Evolutionary conservation across 2,329 filamentous ascomycete genomes (phyloP).

Genomic region (Epichloe coenophiala): DNA sequence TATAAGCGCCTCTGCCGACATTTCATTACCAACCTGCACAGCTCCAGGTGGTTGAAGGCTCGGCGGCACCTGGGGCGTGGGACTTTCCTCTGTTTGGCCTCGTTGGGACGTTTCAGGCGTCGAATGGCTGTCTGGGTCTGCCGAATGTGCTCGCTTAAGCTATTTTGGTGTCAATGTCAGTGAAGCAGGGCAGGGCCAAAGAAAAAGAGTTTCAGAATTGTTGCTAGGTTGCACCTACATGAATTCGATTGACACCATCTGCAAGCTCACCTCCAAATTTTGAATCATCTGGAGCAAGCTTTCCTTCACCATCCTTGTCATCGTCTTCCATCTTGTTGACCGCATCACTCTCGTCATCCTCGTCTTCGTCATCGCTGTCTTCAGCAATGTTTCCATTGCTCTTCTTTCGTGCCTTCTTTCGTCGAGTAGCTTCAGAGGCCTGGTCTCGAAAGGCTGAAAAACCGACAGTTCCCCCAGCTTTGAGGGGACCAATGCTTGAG

Average conservation of each 20-base stretch:
- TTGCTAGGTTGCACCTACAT: slow-evolving; percentile 35
- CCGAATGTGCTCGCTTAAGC: slow-evolving; percentile 72
- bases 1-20: slow-evolving; percentile 29
- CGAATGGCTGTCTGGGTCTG: slow-evolving; percentile 44
- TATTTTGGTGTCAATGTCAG: slow-evolving; percentile 21
- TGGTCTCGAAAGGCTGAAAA: slow-evolving; percentile 79
- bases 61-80: slow-evolving; percentile 9
- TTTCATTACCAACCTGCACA: slow-evolving; percentile 19
- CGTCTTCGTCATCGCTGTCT: slow-evolving; percentile 64
- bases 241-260: slow-evolving; percentile 71
- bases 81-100: slow-evolving; percentile 33
- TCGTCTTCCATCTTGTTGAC: slow-evolving; percentile 53
- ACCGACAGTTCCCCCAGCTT: slow-evolving; percentile 76
- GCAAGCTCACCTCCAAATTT: slow-evolving; percentile 61
- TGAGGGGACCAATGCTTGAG: slow-evolving; percentile 69
- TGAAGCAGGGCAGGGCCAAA: slow-evolving; percentile 1
- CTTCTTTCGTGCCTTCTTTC: slow-evolving; percentile 46
- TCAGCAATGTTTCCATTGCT: slow-evolving; percentile 52
- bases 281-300: slow-evolving; percentile 57
- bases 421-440: slow-evolving; percentile 38
- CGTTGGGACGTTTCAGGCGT: slow-evolving; percentile 21
- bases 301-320: slow-evolving; percentile 45
- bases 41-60: slow-evolving; percentile 10
- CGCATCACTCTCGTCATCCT: slow-evolving; percentile 51
- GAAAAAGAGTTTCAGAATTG: background rate